Percentiles rank a stretch among this genome's conserved stretches.
phyloP scores from a whole-genome alignment of 164 flowering plant genomes.

The Echeveria elegans region DNA sequence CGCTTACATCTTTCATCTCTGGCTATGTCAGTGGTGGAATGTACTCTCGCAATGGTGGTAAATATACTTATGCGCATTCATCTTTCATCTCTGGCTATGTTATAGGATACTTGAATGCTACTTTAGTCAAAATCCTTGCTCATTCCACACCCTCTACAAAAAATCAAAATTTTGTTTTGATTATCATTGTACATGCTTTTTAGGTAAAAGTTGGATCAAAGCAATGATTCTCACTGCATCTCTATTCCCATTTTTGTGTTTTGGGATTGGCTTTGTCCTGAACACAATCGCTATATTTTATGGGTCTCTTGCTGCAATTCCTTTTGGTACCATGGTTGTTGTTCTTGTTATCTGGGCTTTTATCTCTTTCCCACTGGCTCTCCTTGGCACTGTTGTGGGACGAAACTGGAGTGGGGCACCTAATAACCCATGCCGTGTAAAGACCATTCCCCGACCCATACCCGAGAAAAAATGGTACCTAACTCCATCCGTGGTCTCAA shows the following conservation, averaged over 20 bases:
- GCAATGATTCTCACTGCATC: constrained; percentile 93
- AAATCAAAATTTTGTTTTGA: not conserved
- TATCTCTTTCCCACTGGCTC: constrained; percentile 92
- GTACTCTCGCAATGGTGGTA: constrained; percentile 97
- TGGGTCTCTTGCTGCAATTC: constrained; percentile 97
- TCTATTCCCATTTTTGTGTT: constrained; percentile 69
- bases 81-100: no score
- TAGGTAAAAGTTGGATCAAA: constrained; percentile 97
- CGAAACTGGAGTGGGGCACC: constrained; percentile 99
- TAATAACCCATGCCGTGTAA: constrained; percentile 96
- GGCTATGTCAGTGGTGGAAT: constrained; percentile 98
- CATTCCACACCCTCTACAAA: not conserved
- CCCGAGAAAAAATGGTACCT: constrained; percentile 99
- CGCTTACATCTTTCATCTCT: constrained; percentile 92
- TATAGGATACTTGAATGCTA: not conserved
- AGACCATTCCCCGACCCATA: constrained; percentile 97
- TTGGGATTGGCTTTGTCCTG: constrained; percentile 69
- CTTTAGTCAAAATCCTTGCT: not conserved
- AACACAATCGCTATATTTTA: constrained; percentile 96
- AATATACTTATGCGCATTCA: no score
- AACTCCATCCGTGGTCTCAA: constrained; percentile 85
- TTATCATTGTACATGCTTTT: constrained; percentile 9
- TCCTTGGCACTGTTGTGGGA: constrained; percentile 97
- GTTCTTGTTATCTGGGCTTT: constrained; percentile 95
- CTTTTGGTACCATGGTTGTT: constrained; percentile 97